phyloP scores from a whole-genome alignment of 768 basidiomycete species.

The Calocera cornea region DNA sequence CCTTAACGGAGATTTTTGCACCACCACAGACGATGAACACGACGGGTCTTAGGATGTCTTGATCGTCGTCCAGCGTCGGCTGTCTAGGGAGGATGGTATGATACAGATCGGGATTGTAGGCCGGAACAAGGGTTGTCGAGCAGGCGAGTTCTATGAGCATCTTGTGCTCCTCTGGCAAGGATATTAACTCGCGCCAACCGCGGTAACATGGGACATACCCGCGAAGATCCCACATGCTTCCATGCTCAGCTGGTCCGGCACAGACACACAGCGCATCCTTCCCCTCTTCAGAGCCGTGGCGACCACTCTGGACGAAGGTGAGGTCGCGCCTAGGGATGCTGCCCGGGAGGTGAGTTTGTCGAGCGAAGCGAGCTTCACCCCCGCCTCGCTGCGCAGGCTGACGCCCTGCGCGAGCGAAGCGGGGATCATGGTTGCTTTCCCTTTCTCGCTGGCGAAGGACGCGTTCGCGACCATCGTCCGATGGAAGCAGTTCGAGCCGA shows the following conservation, averaged over 20 bases:
- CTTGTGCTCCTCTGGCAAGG: constrained; percentile 52
- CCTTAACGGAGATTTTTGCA: constrained; percentile 48
- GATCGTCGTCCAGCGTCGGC: constrained; percentile 17
- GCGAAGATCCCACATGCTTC: constrained; percentile 42
- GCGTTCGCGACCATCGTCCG: constrained; percentile 44
- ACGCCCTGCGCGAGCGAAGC: constrained; percentile 9
- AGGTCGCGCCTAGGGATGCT: constrained; percentile 57
- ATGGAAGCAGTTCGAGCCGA: constrained; percentile 62
- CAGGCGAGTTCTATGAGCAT: constrained; percentile 63
- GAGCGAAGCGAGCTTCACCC: constrained; percentile 46
- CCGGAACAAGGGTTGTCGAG: constrained; percentile 51
- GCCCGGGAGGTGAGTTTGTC: constrained; percentile 47
- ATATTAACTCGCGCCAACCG: neutral
- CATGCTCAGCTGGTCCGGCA: constrained; percentile 62
- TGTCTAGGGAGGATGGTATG: constrained; percentile 33
- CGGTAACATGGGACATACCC: constrained; percentile 29
- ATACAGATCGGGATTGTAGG: constrained; percentile 46
- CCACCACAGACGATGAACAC: constrained; percentile 63
- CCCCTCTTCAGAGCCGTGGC: constrained; percentile 53
- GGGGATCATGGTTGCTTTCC: neutral
- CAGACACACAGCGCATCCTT: constrained; percentile 41
- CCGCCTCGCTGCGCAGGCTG: constrained; percentile 30
- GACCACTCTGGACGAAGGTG: constrained; percentile 46
- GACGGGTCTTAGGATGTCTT: constrained; percentile 19
- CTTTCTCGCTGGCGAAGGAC: neutral